Conservation (phyloP, 768 basidiomycete genomes). For the Russula vinacea region DNA sequence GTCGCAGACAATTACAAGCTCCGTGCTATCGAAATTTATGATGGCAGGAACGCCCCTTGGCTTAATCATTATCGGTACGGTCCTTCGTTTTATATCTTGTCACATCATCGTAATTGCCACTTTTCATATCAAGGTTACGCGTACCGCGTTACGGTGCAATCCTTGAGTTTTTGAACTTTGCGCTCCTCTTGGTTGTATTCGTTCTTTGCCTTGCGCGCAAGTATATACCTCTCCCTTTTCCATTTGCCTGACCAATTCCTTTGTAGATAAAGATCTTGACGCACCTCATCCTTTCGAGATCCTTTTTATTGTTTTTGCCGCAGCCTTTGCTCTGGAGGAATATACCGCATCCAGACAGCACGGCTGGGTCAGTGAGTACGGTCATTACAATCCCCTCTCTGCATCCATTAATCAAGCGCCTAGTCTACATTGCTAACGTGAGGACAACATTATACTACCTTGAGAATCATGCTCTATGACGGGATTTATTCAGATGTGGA, state of each 20-base stretch:
- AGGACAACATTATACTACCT: constrained; percentile 1
- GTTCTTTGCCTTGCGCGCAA: constrained; percentile 71
- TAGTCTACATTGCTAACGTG: constrained; percentile 84
- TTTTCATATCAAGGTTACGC: constrained; percentile 51
- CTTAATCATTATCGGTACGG: constrained; percentile 82
- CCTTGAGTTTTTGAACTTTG: constrained; percentile 77
- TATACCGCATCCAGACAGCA: constrained; percentile 85
- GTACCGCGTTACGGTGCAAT: constrained; percentile 79
- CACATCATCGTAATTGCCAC: not conserved
- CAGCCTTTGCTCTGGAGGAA: constrained; percentile 80
- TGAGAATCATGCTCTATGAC: not conserved
- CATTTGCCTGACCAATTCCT: not conserved
- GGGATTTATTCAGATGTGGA: constrained; percentile 66
- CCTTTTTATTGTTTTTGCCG: constrained; percentile 70
- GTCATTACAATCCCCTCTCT: constrained; percentile 4
- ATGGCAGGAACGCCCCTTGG: constrained; percentile 61
- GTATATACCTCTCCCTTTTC: constrained; percentile 33
- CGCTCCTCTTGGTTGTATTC: constrained; percentile 63
- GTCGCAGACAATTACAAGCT: constrained; percentile 90
- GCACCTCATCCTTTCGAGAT: constrained; percentile 60
- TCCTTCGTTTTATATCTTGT: not conserved
- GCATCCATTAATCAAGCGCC: constrained; percentile 14
- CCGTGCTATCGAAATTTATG: constrained; percentile 68
- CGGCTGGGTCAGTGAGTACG: constrained; percentile 75
- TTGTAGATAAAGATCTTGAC: constrained; percentile 53